Conservation (phyloP, 768 basidiomycete species). For the Pisolithus microcarpus region DNA sequence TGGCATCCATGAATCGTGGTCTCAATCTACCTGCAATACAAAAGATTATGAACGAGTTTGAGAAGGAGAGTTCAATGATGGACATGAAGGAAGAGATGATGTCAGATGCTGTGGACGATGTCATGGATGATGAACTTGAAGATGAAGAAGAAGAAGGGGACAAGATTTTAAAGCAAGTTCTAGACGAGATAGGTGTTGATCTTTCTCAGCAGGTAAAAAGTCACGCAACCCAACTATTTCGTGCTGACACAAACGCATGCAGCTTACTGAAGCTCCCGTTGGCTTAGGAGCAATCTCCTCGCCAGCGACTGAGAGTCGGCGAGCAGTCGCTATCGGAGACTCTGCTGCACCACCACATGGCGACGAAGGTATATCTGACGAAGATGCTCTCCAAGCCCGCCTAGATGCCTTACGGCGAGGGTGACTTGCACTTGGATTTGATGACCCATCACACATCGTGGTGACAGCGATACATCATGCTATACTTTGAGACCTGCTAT, state of each 20-base stretch:
- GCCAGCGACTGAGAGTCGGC: slow-evolving; percentile 55
- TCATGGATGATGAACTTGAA: slow-evolving; percentile 86
- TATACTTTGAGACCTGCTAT: slow-evolving; percentile 50
- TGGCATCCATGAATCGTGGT: slow-evolving; percentile 96
- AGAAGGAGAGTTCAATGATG: slow-evolving; percentile 96
- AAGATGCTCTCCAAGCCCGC: slow-evolving; percentile 90
- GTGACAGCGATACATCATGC: neutral
- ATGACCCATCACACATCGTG: slow-evolving; percentile 3
- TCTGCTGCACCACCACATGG: slow-evolving; percentile 28
- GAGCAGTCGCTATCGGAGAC: slow-evolving; percentile 84
- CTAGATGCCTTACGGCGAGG: slow-evolving; percentile 82
- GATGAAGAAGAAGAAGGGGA: slow-evolving; percentile 97
- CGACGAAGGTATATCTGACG: slow-evolving; percentile 52
- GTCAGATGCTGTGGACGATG: slow-evolving; percentile 97
- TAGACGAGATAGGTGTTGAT: slow-evolving; percentile 94
- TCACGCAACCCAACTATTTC: neutral
- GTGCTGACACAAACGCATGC: slow-evolving; percentile 9
- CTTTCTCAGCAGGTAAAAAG: slow-evolving; percentile 71
- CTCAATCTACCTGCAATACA: slow-evolving; percentile 93
- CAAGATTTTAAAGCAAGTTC: slow-evolving; percentile 88
- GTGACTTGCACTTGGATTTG: slow-evolving; percentile 19
- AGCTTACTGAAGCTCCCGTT: slow-evolving; percentile 83
- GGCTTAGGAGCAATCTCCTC: slow-evolving; percentile 56
- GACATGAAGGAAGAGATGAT: slow-evolving; percentile 99
- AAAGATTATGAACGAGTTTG: slow-evolving; percentile 96